Percentiles rank a stretch among this genome's conserved stretches.
These are phyloP conservation scores for Trichoderma brevicompactum DNA, from an alignment of 2,329 filamentous ascomycete genomes.

Conservation along the genomic window DNA sequence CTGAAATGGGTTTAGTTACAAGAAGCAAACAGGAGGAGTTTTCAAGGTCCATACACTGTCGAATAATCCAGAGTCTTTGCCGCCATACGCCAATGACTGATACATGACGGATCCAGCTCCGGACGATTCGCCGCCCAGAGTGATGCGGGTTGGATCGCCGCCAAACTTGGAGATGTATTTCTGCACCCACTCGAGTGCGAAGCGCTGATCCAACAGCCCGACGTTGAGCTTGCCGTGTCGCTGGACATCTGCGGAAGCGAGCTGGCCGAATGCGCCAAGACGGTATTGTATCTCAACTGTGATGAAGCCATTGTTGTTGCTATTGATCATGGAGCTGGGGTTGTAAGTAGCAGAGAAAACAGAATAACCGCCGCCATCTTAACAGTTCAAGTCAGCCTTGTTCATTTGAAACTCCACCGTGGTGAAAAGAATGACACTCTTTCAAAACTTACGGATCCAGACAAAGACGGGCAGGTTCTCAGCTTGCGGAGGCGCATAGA, in stretches of 20 bases:
- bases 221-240: constrained; percentile 49
- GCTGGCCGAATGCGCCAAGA: constrained; percentile 51
- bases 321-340: constrained; percentile 37
- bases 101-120: constrained; percentile 56
- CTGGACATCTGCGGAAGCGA: constrained; percentile 50
- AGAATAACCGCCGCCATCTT: constrained; percentile 43
- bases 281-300: constrained; percentile 46
- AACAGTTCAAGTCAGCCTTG: not conserved
- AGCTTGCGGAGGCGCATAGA: constrained; percentile 48
- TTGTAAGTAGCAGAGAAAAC: constrained; percentile 37
- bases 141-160: constrained; percentile 56
- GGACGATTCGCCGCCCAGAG: constrained; percentile 58
- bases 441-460: constrained; percentile 44
- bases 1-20: constrained; percentile 10
- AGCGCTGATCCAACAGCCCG: constrained; percentile 56
- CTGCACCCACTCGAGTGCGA: constrained; percentile 58
- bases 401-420: not conserved
- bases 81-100: constrained; percentile 53
- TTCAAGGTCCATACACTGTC: constrained; percentile 37
- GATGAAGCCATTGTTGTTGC: constrained; percentile 43
- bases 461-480: constrained; percentile 50
- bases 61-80: constrained; percentile 52
- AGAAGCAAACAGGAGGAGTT: no score
- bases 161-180: constrained; percentile 57
- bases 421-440: no score